Base-by-base conservation (phyloP, 495 filamentous ascomycete species). In the Aspergillus saccharolyticus region DNA sequence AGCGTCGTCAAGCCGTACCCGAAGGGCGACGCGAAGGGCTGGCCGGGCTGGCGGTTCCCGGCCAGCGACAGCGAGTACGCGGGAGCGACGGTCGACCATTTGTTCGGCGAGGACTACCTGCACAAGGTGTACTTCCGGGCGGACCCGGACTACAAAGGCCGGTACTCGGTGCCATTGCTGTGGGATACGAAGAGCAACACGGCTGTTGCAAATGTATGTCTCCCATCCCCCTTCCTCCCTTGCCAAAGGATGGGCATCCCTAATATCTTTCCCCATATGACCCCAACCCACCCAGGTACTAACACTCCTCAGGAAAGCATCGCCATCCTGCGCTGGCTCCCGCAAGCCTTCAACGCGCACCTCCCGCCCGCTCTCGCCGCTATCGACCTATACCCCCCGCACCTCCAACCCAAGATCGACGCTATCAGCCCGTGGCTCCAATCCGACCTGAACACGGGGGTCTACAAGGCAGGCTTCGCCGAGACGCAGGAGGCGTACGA, bases 1-100 rank as follows among this genome's bases (percentile, higher is more conserved):
- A 86, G 85, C 2, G 72, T 80, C n/a, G 86, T 92, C 4, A 87
- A 89, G 62, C 87, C 86, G 75, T 82, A 90, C 62, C 80, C 80
- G 58, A 81, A 87, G 77, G 78, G 72, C 19, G 70, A 77, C 39
- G 72, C 76, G 20, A 74, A 74, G 18, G 76, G 79, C 15, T 79
- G 76, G 69, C 71, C 71, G 0, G 79, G 78, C 53, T 82, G 80
- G 80, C 60, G 65, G 42, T 83, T 82, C 59, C 78, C 80, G 3
- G 48, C 33, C 6, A 70, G 68, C 1, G 66, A 82, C 39, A 71
- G 74, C 14, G 76, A 81, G 54, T 81, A 83, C 56, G 70, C 75
- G 4, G 68, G 68, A n/a, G 70, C 78, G 44, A 82, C 80, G 8
- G 68, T 76, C 15, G 81, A 84, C 60, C 66, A 72, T 21, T 67